Base-by-base conservation (phyloP, 2,329 filamentous ascomycete genomes). In the Trichophyton verrucosum region DNA sequence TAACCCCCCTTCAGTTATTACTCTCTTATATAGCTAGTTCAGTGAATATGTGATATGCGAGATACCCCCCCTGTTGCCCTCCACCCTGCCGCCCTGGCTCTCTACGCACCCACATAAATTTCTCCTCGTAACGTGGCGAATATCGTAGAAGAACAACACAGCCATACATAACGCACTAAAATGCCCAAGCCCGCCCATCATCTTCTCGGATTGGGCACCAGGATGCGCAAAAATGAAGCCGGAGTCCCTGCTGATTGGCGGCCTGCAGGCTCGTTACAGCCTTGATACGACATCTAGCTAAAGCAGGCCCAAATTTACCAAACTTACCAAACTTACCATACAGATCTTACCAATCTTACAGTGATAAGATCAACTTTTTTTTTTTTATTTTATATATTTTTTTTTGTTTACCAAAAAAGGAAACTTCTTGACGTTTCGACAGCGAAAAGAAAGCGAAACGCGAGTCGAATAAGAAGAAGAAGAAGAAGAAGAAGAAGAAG, bases 161-260 rank as follows among this genome's bases (percentile, higher is more conserved):
- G 51, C 51, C 51, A 55, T 36, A 55, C 51, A 33, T 55, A 55
- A 55, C 5, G 9, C 24, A 15, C 51, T 55, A 55, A 36, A 55
- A 55, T 36, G 51, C 51, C 51, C 51, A 55, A 55, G n/a, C 17
- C n/a, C 15, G 51, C 51, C 24, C 24, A 36, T 36, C 27, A 17
- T n/a, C 27, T n/a, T 17, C 51, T 36, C 15, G 51, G 51, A 55
- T 55, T 55, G 51, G 51, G 51, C 51, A 55, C 33, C 51, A 36
- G 51, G 15, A 55, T 20, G 13, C 51, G 17, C 40, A 55, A 36
- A 55, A 36, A 55, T 36, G 47, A 53, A 27, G 51, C 51, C 11
- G 51, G 20, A 36, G 33, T 15, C 27, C 1, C 51, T 30, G 33
- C 9, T 38, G 33, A 38, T 38, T 13, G 33, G 33, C 11, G 33